Percentiles rank a stretch among this genome's conserved stretches.
phyloP scores from a whole-genome alignment of 2,329 filamentous ascomycete species.

The Drechslerella stenobrocha region DNA sequence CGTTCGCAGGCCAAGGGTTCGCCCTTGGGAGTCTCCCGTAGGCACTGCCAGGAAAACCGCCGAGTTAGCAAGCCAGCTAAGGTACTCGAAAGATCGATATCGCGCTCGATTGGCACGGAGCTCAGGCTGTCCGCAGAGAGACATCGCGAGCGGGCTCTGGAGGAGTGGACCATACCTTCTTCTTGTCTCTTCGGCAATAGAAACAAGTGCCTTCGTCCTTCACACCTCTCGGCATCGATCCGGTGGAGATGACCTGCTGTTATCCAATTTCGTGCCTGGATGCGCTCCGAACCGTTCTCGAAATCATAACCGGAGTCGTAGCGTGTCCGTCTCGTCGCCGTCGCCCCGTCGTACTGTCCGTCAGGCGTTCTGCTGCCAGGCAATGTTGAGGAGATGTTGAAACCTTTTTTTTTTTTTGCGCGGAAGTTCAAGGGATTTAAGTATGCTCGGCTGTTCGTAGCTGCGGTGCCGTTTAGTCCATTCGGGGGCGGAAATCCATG shows the following conservation, averaged over 20 bases:
- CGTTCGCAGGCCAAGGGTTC: slow-evolving; percentile 43
- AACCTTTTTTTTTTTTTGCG: slow-evolving; percentile 32
- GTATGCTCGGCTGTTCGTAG: slow-evolving; percentile 42
- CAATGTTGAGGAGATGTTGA: slow-evolving; percentile 13
- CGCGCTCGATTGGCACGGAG: too few relatives aligned
- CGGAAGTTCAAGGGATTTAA: slow-evolving; percentile 43
- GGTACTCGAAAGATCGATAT: too few relatives aligned
- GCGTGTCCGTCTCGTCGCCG: slow-evolving; percentile 23
- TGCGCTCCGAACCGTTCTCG: slow-evolving; percentile 45
- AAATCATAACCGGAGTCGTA: slow-evolving; percentile 45
- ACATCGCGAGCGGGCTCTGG: too few relatives aligned
- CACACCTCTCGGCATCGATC: slow-evolving; percentile 48
- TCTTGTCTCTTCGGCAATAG: slow-evolving; percentile 48
- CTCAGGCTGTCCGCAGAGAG: too few relatives aligned
- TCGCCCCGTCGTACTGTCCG: slow-evolving; percentile 15
- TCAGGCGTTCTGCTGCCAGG: slow-evolving; percentile 8
- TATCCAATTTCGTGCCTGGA: slow-evolving; percentile 49
- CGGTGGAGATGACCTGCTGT: slow-evolving; percentile 22
- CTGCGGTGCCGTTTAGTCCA: background rate
- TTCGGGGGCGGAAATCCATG: background rate
- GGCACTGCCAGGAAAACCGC: slow-evolving; percentile 36
- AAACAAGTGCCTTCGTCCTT: slow-evolving; percentile 48
- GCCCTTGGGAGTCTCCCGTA: slow-evolving; percentile 44
- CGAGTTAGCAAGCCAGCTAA: slow-evolving; percentile 21
- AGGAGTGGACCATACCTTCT: slow-evolving; percentile 36